Conservation (phyloP, 2,329 filamentous ascomycete genomes). For the Aspergillus sp. region DNA sequence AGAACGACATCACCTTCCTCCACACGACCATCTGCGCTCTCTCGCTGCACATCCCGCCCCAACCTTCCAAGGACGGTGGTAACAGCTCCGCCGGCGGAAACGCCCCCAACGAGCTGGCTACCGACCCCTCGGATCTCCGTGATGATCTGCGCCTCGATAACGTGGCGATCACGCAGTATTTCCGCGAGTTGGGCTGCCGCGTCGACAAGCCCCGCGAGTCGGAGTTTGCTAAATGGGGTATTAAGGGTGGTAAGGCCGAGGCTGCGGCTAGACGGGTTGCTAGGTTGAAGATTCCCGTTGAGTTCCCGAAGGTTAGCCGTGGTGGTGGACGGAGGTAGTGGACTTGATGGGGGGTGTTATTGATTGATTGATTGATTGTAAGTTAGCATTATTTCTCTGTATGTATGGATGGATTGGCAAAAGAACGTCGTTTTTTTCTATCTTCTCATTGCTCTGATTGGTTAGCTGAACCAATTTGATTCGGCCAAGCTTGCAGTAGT, state of each 20-base stretch:
- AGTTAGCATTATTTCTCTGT: slow-evolving; percentile 9
- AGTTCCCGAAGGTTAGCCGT: slow-evolving; percentile 70
- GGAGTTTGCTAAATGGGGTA: slow-evolving; percentile 45
- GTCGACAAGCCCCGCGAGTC: slow-evolving; percentile 44
- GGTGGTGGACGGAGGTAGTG: slow-evolving; percentile 33
- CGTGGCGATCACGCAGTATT: slow-evolving; percentile 41
- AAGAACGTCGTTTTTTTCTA: neutral
- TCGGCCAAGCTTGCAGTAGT: too few relatives aligned
- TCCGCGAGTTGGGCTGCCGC: slow-evolving; percentile 50
- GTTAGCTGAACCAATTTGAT: too few relatives aligned
- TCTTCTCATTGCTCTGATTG: neutral
- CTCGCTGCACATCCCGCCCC: slow-evolving; percentile 48
- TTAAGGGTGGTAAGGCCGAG: slow-evolving; percentile 63
- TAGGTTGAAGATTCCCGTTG: slow-evolving; percentile 73
- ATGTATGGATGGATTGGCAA: neutral
- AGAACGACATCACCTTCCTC: slow-evolving; percentile 45
- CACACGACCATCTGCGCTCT: slow-evolving; percentile 51
- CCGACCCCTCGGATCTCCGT: slow-evolving; percentile 48
- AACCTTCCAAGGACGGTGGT: slow-evolving; percentile 40
- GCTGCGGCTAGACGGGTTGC: slow-evolving; percentile 60
- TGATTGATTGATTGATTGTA: neutral
- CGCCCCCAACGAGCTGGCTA: slow-evolving; percentile 41
- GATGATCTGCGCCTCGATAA: slow-evolving; percentile 47
- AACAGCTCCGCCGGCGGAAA: slow-evolving; percentile 40
- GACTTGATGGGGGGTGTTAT: neutral